Base-by-base conservation (phyloP, 768 basidiomycete genomes). In the Suillus tomentosus region DNA sequence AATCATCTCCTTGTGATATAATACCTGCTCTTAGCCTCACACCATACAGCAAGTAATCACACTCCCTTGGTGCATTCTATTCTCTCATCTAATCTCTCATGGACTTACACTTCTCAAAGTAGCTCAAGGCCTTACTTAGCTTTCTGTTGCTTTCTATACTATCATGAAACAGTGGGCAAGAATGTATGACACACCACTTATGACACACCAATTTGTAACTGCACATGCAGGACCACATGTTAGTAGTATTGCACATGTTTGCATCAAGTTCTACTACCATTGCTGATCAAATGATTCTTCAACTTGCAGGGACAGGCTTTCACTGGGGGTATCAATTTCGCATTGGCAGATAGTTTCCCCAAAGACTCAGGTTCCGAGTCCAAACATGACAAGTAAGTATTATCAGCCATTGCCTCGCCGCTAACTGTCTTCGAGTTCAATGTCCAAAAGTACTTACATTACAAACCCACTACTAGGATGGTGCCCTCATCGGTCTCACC, bases 151-250 rank as follows among this genome's bases (percentile, higher is more conserved):
- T 40, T 27, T 57, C 54, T n/a, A 40, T 10, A 31, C 31, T 31
- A 57, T 40, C 15, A 58, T 58, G 53, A 54, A 54, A 10, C 53
- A 34, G 34, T 58, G 39, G 39, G 17, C 56, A 58, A 40, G 22
- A 17, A 24, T 39, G 17, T 19, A 54, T 54, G 19, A 34, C 31
- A 54, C 19, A 24, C 37, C 22, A 15, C 39, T 58, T 40, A 27
- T 27, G 24, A 40, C 39, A 17, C 56, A 57, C 56, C 39, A 39
- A 40, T 24, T 5, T n/a, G 22, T 39, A 57, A 22, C 40, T 27
- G 19, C 39, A 58, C 39, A 57, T 57, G 22, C 56, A 40, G 22
- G 37, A 39, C 22, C 22, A 24, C 40, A 40, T 27, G 56, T 58
- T 39, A 58, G 56, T 58, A 42, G 39, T 40, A 42, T 58, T 40